Evolutionary conservation across 495 filamentous ascomycete genomes (phyloP), one percentile per base, ranked within the genome.

Genomic region (Tuber calosporum): DNA sequence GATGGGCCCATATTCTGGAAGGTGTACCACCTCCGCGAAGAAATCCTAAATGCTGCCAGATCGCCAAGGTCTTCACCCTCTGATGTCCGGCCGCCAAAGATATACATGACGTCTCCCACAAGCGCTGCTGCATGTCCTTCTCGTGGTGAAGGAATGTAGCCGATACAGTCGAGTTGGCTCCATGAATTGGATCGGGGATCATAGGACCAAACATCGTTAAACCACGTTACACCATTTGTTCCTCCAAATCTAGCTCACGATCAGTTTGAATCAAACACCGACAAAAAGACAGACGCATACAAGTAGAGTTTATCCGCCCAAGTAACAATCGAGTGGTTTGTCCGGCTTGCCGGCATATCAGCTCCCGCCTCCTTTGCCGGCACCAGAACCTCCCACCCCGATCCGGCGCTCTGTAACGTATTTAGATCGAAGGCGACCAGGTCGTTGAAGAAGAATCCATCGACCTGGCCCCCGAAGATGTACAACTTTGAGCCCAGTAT

Each of bases 1-100:
- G 93, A 94, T 1, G 93, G 94, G 0, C 96, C 96, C 96, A 99
- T 99, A 79, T 99, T 99, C 80, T 98, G 96, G 84, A 99, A 99
- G 17, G 94, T 98, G 81, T 97, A 99, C 96, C 96, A 99, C 48
- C 96, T 90, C 72, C 91, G 89, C 8, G 92, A 91, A 2, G 90
- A 88, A 75, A 99, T 98, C 36, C 94, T 89, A 84, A 99, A 99
- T 2, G 96, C 95, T 1, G 96, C 94, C 67, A 99, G 83, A 82
- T 99, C 96, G 34, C 95, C 96, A 30, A 98, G 84, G 81, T 98
- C 96, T 39, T 89, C 86, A 0, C 96, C 96, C 69, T 96, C 92
- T 79, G 97, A 91, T 6, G 92, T 96, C 67, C 96, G 90, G n/a
- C 96, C 96, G 75, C 96, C 96, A 81, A 99, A 99, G 72, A 98